These are phyloP conservation scores for Mycena latifolia DNA, from an alignment of 768 basidiomycete genomes.

Conservation along the genomic window DNA sequence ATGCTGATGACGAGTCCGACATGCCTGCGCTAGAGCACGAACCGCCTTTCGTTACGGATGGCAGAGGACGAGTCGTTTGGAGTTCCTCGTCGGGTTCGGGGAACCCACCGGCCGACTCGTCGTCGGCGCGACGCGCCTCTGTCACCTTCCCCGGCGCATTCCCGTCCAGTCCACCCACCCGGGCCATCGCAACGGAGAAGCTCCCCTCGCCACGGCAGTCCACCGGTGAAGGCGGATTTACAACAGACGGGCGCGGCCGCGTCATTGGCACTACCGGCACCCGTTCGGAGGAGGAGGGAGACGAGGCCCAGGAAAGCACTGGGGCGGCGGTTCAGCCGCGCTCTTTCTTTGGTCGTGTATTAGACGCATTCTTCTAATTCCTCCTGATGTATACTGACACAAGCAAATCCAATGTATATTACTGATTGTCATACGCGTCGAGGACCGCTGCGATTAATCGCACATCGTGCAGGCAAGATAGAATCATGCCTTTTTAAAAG, in stretches of 20 bases:
- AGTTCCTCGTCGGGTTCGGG: slow-evolving; percentile 41
- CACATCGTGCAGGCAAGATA: too few relatives aligned
- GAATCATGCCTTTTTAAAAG: too few relatives aligned
- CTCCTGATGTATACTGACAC: slow-evolving; percentile 12
- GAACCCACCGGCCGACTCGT: slow-evolving; percentile 29
- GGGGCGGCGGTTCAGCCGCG: slow-evolving; percentile 27
- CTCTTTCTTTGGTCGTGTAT: slow-evolving; percentile 43
- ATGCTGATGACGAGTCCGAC: slow-evolving; percentile 38
- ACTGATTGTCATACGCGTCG: neutral
- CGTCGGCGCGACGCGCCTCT: slow-evolving; percentile 17
- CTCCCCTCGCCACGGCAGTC: slow-evolving; percentile 23
- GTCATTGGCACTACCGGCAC: slow-evolving; percentile 29
- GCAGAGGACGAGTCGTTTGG: slow-evolving; percentile 71
- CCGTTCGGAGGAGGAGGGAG: slow-evolving; percentile 21
- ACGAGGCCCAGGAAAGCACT: slow-evolving; percentile 7
- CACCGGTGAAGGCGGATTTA: slow-evolving; percentile 23
- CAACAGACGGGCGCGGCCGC: slow-evolving; percentile 35
- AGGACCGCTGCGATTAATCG: too few relatives aligned
- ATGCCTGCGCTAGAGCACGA: slow-evolving; percentile 40
- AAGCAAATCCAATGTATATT: slow-evolving; percentile 17
- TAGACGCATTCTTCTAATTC: slow-evolving; percentile 38
- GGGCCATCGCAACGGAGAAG: slow-evolving; percentile 20
- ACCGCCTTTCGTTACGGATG: slow-evolving; percentile 74
- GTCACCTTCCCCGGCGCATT: slow-evolving; percentile 18
- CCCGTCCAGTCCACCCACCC: neutral